phyloP scores from a whole-genome alignment of 2,329 filamentous ascomycete genomes.

The Diaporthe helianthi region DNA sequence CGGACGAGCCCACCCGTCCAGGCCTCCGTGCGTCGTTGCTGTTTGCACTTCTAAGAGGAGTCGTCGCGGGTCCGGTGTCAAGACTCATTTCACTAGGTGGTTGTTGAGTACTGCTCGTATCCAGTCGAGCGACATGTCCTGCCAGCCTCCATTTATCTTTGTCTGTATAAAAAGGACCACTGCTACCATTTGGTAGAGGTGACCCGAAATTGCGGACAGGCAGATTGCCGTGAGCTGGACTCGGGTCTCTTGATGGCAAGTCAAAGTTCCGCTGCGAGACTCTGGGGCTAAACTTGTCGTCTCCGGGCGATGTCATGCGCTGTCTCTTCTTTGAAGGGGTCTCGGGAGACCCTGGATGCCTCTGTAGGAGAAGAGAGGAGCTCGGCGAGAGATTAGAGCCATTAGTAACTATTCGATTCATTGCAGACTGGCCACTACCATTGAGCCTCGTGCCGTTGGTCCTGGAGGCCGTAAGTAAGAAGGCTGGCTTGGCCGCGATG shows the following conservation, averaged over 20 bases:
- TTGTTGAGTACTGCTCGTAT: not conserved
- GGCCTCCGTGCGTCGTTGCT: not conserved
- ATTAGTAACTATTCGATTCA: slow-evolving; percentile 12
- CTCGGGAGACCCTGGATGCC: slow-evolving; percentile 10
- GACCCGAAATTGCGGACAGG: not conserved
- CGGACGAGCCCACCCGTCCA: not conserved
- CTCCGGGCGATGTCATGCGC: slow-evolving; percentile 23
- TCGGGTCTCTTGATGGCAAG: slow-evolving; percentile 6
- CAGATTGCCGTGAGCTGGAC: not conserved
- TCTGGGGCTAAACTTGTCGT: slow-evolving; percentile 10
- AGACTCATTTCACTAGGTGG: not conserved
- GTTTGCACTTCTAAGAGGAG: slow-evolving; percentile 1
- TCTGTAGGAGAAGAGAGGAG: slow-evolving; percentile 1
- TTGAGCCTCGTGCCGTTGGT: not conserved
- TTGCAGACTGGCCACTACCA: not conserved
- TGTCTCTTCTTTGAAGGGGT: slow-evolving; percentile 30
- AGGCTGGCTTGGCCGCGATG: slow-evolving; percentile 18
- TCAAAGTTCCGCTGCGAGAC: slow-evolving; percentile 19
- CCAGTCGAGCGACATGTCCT: not conserved
- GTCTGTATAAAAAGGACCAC: not conserved
- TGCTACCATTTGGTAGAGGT: slow-evolving; percentile 9
- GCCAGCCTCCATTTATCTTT: not conserved
- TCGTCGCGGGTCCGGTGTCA: not conserved
- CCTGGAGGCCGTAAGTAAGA: slow-evolving; percentile 13
- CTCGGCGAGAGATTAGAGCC: slow-evolving; percentile 9